Evolutionary conservation across 257 asterid genomes (phyloP).

Genomic region (Solanum boliviense): DNA sequence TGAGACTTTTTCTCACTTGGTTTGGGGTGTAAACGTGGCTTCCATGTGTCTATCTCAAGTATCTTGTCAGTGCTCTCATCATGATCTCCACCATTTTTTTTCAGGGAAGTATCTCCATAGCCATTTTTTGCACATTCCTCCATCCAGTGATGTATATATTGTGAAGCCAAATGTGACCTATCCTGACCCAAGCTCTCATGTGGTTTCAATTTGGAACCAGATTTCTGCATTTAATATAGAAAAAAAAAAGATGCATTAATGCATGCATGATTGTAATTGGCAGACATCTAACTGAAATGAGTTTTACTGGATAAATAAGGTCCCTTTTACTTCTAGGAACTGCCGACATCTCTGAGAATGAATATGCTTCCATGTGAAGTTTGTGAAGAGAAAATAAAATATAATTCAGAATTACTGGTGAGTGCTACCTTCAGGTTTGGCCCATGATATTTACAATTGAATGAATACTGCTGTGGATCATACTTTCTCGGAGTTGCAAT

Average conservation of each 20-base stretch:
- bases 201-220: constrained; percentile 28
- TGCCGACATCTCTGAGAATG: not conserved
- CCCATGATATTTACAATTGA: constrained; percentile 16
- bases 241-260: not conserved
- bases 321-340: not conserved
- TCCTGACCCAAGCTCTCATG: constrained; percentile 17
- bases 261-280: not conserved
- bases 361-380: not conserved
- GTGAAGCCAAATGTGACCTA: constrained; percentile 27
- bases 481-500: constrained; percentile 11
- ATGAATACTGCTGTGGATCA: constrained; percentile 13
- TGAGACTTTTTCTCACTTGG: constrained; percentile 20
- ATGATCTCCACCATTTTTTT: constrained; percentile 12
- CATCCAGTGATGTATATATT: constrained; percentile 85
- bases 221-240: constrained; percentile 36
- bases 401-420: not conserved
- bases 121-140: constrained; percentile 43
- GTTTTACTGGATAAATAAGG: not conserved
- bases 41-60: constrained; percentile 84
- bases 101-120: constrained; percentile 10
- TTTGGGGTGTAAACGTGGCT: constrained; percentile 34
- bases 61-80: constrained; percentile 74
- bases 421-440: constrained; percentile 33
- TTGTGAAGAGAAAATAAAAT: not conserved
- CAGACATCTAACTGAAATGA: not conserved